Percentiles rank a stretch among this genome's conserved stretches.
Conservation (phyloP, 768 basidiomycete species). For the Hypholoma sublateritium region DNA sequence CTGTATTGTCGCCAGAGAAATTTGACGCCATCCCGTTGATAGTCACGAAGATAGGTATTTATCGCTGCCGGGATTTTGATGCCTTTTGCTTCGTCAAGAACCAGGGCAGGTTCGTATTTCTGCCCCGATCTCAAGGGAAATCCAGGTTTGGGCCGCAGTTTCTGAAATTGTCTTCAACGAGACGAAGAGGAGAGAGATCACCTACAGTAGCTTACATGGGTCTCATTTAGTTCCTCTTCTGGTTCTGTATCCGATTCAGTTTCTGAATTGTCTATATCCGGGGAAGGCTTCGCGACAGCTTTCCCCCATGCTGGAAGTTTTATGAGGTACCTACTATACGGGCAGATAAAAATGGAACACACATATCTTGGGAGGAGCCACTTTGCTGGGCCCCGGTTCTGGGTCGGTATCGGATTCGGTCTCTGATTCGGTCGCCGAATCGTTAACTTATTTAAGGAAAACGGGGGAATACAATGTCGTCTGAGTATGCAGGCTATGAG, state of each 20-base stretch:
- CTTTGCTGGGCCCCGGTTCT: not conserved
- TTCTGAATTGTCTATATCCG: constrained; percentile 8
- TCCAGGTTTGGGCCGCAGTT: constrained; percentile 48
- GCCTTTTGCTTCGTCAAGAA: constrained; percentile 46
- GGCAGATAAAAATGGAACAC: not conserved
- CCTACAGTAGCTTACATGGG: constrained; percentile 20
- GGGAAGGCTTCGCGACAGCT: not conserved
- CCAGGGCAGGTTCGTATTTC: constrained; percentile 39
- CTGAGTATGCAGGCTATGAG: too few relatives aligned
- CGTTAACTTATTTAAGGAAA: not conserved
- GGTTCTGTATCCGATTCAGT: constrained; percentile 28
- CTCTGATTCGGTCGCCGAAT: constrained; percentile 23
- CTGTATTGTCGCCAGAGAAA: constrained; percentile 80
- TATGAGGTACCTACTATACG: not conserved
- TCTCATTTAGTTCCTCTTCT: constrained; percentile 18
- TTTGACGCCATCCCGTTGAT: constrained; percentile 83
- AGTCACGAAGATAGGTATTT: constrained; percentile 85
- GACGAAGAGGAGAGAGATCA: not conserved
- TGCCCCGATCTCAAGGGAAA: constrained; percentile 51
- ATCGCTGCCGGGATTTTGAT: constrained; percentile 66
- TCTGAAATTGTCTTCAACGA: constrained; percentile 22
- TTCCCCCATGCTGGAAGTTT: not conserved
- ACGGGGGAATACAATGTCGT: too few relatives aligned
- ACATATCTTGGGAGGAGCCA: not conserved
- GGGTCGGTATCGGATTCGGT: constrained; percentile 26